These are phyloP conservation scores for Penicillium sp. DNA, from an alignment of 2,329 filamentous ascomycete genomes.

Conservation along the genomic window DNA sequence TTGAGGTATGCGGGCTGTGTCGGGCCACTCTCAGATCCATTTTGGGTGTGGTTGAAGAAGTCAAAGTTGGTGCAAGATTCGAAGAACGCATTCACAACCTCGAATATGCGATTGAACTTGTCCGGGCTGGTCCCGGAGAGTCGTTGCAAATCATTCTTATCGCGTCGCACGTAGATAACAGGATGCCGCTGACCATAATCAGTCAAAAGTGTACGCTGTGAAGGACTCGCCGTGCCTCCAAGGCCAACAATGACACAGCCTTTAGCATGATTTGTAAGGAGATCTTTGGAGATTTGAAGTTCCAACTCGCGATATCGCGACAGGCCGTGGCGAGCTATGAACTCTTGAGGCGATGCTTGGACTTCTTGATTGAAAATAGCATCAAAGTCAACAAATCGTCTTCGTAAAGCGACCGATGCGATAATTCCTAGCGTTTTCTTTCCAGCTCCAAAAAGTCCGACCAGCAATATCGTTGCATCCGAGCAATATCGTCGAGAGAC, in stretches of 20 bases:
- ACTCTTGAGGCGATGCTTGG: constrained; percentile 60
- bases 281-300: constrained; percentile 57
- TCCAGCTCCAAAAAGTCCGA: constrained; percentile 69
- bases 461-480: constrained; percentile 58
- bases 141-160: constrained; percentile 33
- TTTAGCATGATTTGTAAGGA: constrained; percentile 48
- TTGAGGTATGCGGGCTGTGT: constrained; percentile 12
- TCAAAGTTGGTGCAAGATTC: constrained; percentile 28
- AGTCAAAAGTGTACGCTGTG: constrained; percentile 58
- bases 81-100: constrained; percentile 37
- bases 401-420: constrained; percentile 66
- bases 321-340: constrained; percentile 60
- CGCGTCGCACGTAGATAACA: constrained; percentile 67
- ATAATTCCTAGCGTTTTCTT: constrained; percentile 74
- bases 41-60: constrained; percentile 21
- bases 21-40: background rate
- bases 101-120: constrained; percentile 20
- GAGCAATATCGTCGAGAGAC: constrained; percentile 15
- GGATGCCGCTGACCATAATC: constrained; percentile 63
- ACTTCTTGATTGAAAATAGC: constrained; percentile 54
- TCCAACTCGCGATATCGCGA: constrained; percentile 63
- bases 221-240: constrained; percentile 63
- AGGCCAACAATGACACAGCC: constrained; percentile 68
- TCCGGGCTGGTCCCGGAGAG: constrained; percentile 24
- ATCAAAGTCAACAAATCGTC: constrained; percentile 67